phyloP scores from a whole-genome alignment of 768 basidiomycete species.

The Podaxis carcinomalis region DNA sequence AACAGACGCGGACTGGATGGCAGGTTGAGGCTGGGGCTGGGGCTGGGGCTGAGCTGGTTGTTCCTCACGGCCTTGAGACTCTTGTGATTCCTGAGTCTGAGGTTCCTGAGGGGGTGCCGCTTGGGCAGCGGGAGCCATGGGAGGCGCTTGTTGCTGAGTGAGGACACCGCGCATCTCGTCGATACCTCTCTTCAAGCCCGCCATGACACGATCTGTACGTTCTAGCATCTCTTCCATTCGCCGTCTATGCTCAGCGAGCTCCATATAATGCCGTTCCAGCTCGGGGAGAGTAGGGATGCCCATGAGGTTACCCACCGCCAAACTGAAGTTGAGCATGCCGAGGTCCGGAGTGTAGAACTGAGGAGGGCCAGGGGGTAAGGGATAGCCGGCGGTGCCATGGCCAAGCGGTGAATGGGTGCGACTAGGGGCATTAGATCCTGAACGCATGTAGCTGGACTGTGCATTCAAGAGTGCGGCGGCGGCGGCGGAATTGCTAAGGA shows the following conservation, averaged over 20 bases:
- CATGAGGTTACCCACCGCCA: constrained; percentile 30
- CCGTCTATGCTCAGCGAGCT: constrained; percentile 58
- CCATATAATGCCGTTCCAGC: constrained; percentile 66
- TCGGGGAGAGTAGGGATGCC: constrained; percentile 49
- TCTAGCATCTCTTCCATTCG: constrained; percentile 72
- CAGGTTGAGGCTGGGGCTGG: not conserved
- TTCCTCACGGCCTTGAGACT: not conserved
- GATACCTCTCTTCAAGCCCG: constrained; percentile 64
- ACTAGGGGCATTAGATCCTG: constrained; percentile 64
- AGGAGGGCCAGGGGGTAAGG: constrained; percentile 16
- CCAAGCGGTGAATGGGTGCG: constrained; percentile 69
- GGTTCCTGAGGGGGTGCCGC: constrained; percentile 14
- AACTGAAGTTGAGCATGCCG: constrained; percentile 23
- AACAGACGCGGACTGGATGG: constrained; percentile 6
- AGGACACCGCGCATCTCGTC: constrained; percentile 61
- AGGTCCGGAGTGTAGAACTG: constrained; percentile 20
- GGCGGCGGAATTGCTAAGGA: constrained; percentile 29
- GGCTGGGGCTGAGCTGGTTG: not conserved
- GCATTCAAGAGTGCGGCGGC: constrained; percentile 31
- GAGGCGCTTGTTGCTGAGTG: constrained; percentile 4
- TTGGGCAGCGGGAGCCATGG: constrained; percentile 10
- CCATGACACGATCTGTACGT: constrained; percentile 71
- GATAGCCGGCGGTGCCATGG: constrained; percentile 32
- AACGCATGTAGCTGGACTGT: constrained; percentile 56
- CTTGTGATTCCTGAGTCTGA: constrained; percentile 15